Evolutionary conservation across 768 basidiomycete genomes (phyloP), one percentile per base, ranked within the genome.

Genomic region (Serendipita sp.): DNA sequence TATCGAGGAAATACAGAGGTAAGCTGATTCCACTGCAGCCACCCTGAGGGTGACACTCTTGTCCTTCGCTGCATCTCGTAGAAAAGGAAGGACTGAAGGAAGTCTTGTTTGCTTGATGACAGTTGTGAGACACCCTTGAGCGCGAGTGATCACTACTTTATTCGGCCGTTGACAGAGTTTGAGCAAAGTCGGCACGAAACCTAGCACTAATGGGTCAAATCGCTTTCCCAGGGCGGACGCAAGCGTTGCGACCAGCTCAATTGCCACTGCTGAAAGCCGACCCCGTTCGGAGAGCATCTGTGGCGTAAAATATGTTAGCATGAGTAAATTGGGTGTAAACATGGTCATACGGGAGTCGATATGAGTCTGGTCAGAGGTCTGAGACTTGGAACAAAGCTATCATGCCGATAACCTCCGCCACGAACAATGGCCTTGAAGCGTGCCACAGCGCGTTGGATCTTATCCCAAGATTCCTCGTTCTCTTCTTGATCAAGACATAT

Each of bases 391-490:
- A 68, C 66, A 38, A 69, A 67, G 45, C 65, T 63, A 7, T 69
- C 69, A n/a, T 68, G 60, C 42, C 69, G 68, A 43, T 66, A 65
- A 9, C 67, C 69, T 14, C 69, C 69, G 24, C 69, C 69, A 24
- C 68, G 62, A 14, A 62, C 65, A n/a, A 70, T 26, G 3, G 68
- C 66, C 11, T 66, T 66, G 33, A 68, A 65, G 22, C 61, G 65
- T 42, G 62, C 53, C 58, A 66, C n/a, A 9, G 42, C 63, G 38
- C 68, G 64, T 14, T 61, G 64, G 38, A 70, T 66, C 61, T 64
- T 63, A 43, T 70, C 67, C 69, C 69, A 70, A 61, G 67, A 69
- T 45, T 70, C 68, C 63, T 70, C 69, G 0, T 67, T 68, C 63
- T 70, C 69, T 11, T 66, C 65, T 22, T 64, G 67, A 41, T 60